A percentile compares a stretch with the other conserved stretches of the same genome.
Evolutionary conservation across 192 early-diverging fungal species (phyloP).

Genomic region (Lobosporangium transversale): DNA sequence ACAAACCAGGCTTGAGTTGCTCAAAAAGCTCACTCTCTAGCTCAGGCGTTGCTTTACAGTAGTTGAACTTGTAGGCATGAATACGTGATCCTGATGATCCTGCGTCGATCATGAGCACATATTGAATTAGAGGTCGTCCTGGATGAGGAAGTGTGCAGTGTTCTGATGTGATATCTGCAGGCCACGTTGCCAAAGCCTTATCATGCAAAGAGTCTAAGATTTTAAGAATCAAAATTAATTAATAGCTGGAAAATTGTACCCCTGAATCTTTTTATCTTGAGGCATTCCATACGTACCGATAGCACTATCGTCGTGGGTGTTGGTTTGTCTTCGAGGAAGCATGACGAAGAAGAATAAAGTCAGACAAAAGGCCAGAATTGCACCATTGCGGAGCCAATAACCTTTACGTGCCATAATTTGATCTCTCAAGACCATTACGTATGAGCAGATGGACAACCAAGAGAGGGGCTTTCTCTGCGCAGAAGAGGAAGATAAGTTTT

Average conservation of each 20-base stretch:
- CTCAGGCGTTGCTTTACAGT: slow-evolving; percentile 84
- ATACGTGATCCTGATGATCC: slow-evolving; percentile 97
- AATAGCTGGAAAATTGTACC: background rate
- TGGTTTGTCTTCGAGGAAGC: slow-evolving; percentile 40
- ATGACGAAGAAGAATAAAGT: slow-evolving; percentile 47
- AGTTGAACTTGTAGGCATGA: slow-evolving; percentile 96
- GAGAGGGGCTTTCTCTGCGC: background rate
- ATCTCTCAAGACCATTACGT: slow-evolving; percentile 40
- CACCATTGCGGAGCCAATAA: slow-evolving; percentile 49
- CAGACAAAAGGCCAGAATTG: slow-evolving; percentile 45
- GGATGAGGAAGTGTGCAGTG: slow-evolving; percentile 72
- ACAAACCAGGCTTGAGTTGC: slow-evolving; percentile 87
- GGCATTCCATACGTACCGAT: slow-evolving; percentile 8
- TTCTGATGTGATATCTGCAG: slow-evolving; percentile 55
- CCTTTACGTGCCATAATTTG: slow-evolving; percentile 51
- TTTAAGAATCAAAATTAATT: background rate
- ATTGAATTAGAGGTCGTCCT: slow-evolving; percentile 82
- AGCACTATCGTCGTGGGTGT: slow-evolving; percentile 21
- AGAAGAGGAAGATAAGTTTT: background rate
- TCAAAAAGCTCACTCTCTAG: slow-evolving; percentile 93
- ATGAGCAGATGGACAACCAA: background rate
- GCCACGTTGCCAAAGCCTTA: slow-evolving; percentile 19
- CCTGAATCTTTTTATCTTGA: background rate
- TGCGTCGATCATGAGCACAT: slow-evolving; percentile 95
- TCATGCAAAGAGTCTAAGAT: slow-evolving; percentile 15